Evolutionary conservation across 2,329 filamentous ascomycete genomes (phyloP).

Genomic region (Penicillium sp.): DNA sequence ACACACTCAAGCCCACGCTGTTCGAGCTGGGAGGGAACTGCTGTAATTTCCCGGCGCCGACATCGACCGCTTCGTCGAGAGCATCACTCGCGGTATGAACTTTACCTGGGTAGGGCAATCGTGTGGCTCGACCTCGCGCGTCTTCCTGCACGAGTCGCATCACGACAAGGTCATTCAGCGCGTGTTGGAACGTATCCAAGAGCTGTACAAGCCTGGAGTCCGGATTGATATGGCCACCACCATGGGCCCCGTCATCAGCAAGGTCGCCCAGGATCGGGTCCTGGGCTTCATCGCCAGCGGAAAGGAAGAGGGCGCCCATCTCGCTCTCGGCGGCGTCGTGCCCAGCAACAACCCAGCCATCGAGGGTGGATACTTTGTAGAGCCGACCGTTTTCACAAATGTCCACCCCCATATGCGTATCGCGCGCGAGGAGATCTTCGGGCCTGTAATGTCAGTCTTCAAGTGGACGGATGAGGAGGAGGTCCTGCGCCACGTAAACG

Average conservation of each 20-base stretch:
- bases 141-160: conserved; percentile 20
- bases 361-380: conserved; percentile 22
- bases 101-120: conserved; percentile 23
- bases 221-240: conserved; percentile 17
- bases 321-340: not conserved
- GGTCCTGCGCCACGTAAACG: conserved; percentile 25
- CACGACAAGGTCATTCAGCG: conserved; percentile 18
- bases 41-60: conserved; percentile 32
- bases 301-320: not conserved
- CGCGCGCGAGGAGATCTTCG: conserved; percentile 32
- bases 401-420: conserved; percentile 23
- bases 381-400: conserved; percentile 25
- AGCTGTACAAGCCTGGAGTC: conserved; percentile 15
- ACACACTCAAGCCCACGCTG: conserved; percentile 31
- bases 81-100: conserved; percentile 22
- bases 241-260: conserved; percentile 17
- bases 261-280: conserved; percentile 18
- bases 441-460: conserved; percentile 29
- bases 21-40: conserved; percentile 37
- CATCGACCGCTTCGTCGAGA: conserved; percentile 28
- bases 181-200: conserved; percentile 13
- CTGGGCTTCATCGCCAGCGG: conserved; percentile 11
- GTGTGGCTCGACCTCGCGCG: conserved; percentile 19
- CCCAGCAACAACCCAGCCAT: not conserved
- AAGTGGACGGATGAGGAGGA: conserved; percentile 27